These are phyloP conservation scores for Ambrosiella beaveri DNA, from an alignment of 2,329 filamentous ascomycete species.

Conservation along the genomic window DNA sequence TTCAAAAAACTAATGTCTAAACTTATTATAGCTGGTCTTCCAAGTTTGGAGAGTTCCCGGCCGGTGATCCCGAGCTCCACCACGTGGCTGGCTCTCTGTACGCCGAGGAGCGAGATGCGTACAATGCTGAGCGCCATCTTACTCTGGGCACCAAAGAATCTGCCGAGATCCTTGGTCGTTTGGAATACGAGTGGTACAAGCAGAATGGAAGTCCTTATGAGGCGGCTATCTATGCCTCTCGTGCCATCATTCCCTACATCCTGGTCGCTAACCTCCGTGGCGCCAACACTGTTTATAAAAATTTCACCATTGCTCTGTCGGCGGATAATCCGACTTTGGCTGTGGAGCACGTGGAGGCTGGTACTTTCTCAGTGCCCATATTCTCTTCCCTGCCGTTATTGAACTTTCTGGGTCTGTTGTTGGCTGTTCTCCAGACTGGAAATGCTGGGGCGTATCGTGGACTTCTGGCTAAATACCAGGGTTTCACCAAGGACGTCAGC, in stretches of 20 bases:
- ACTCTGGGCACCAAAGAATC: constrained; percentile 80
- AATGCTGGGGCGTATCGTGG: constrained; percentile 64
- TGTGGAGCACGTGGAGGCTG: constrained; percentile 65
- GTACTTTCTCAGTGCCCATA: constrained; percentile 55
- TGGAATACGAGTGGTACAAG: constrained; percentile 90
- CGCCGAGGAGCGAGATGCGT: constrained; percentile 81
- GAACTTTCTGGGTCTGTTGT: constrained; percentile 77
- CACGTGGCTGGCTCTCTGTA: constrained; percentile 78
- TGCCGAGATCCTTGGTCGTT: constrained; percentile 55
- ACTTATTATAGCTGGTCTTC: constrained; percentile 49
- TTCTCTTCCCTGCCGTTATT: constrained; percentile 86
- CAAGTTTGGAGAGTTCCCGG: constrained; percentile 70
- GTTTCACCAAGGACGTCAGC: constrained; percentile 58
- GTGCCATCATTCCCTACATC: constrained; percentile 80
- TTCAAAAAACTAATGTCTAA: not conserved
- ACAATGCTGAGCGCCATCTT: constrained; percentile 85
- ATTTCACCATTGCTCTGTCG: constrained; percentile 31
- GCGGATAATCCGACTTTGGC: constrained; percentile 35
- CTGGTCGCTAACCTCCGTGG: constrained; percentile 78
- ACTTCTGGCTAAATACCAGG: constrained; percentile 63
- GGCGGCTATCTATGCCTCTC: constrained; percentile 69
- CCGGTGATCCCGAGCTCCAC: constrained; percentile 86
- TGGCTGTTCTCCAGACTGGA: constrained; percentile 70
- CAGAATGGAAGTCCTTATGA: constrained; percentile 67
- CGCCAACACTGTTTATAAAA: constrained; percentile 63